These are phyloP conservation scores for Alternaria brassicicola DNA, from an alignment of 2,329 filamentous ascomycete species.

Conservation along the genomic window DNA sequence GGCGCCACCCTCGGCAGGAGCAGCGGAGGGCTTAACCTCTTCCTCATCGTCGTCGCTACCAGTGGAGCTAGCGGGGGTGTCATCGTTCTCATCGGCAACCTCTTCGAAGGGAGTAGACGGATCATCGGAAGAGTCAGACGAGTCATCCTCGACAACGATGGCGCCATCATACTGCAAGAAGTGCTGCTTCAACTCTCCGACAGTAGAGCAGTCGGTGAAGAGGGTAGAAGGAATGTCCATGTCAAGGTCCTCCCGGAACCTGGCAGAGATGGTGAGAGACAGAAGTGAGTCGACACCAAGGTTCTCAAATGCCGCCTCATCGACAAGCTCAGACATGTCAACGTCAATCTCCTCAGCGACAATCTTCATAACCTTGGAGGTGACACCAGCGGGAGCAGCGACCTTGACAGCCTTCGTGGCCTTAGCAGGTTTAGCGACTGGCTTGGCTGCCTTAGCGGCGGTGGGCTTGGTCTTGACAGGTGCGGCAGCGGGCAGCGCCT, in stretches of 20 bases:
- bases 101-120: slow-evolving; percentile 52
- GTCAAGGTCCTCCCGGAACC: slow-evolving; percentile 66
- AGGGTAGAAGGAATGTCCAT: slow-evolving; percentile 64
- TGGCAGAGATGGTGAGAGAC: slow-evolving; percentile 65
- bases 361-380: slow-evolving; percentile 65
- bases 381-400: slow-evolving; percentile 53
- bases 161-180: slow-evolving; percentile 56
- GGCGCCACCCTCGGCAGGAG: slow-evolving; percentile 47
- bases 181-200: slow-evolving; percentile 65
- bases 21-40: slow-evolving; percentile 39
- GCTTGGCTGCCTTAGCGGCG: slow-evolving; percentile 54
- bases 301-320: slow-evolving; percentile 66
- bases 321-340: slow-evolving; percentile 63
- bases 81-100: slow-evolving; percentile 39
- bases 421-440: slow-evolving; percentile 54
- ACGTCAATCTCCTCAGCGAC: slow-evolving; percentile 71
- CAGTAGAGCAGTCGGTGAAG: slow-evolving; percentile 65
- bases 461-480: slow-evolving; percentile 39
- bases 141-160: slow-evolving; percentile 47
- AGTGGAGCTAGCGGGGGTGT: slow-evolving; percentile 57
- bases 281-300: slow-evolving; percentile 67
- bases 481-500: slow-evolving; percentile 46
- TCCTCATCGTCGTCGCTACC: slow-evolving; percentile 54
- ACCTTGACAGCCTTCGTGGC: slow-evolving; percentile 56
- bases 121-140: slow-evolving; percentile 51